These are phyloP conservation scores for Colletotrichum orbiculare DNA, from an alignment of 2,329 filamentous ascomycete genomes.

Conservation along the genomic window DNA sequence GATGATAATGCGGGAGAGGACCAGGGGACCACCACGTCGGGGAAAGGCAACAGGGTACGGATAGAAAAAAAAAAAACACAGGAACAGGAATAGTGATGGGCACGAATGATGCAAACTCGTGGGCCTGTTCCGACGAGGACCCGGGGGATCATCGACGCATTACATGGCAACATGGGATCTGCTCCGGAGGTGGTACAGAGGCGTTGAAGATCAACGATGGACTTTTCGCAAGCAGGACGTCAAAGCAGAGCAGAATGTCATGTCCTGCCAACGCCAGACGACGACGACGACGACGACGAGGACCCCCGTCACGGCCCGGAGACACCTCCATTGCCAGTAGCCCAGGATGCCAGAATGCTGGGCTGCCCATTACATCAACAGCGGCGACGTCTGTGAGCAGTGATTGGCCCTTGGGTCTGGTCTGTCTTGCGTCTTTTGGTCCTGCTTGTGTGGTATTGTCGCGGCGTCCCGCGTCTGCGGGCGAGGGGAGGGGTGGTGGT, in stretches of 20 bases:
- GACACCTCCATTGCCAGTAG: no score
- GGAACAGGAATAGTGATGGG: no score
- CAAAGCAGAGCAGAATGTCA: no score
- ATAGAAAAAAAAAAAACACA: neutral
- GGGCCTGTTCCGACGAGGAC: no score
- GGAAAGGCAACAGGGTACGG: slow-evolving; percentile 1
- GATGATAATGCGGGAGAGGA: neutral
- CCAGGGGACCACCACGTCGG: neutral
- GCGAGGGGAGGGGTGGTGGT: neutral
- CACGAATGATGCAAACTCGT: no score
- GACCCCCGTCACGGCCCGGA: no score
- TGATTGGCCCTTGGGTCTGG: slow-evolving; percentile 9
- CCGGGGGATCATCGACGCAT: no score
- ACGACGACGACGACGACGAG: no score
- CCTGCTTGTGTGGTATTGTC: neutral
- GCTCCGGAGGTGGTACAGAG: slow-evolving; percentile 22
- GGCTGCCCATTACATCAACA: slow-evolving; percentile 17
- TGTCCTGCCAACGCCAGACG: neutral
- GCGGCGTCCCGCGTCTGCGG: slow-evolving; percentile 8
- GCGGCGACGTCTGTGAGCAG: neutral
- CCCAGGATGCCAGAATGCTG: neutral
- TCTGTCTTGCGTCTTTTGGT: neutral
- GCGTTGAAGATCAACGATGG: slow-evolving; percentile 23
- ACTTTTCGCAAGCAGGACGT: neutral
- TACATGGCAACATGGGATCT: no score